Evolutionary conservation across 2,329 filamentous ascomycete genomes (phyloP).

Genomic region (Orbilia javanica): DNA sequence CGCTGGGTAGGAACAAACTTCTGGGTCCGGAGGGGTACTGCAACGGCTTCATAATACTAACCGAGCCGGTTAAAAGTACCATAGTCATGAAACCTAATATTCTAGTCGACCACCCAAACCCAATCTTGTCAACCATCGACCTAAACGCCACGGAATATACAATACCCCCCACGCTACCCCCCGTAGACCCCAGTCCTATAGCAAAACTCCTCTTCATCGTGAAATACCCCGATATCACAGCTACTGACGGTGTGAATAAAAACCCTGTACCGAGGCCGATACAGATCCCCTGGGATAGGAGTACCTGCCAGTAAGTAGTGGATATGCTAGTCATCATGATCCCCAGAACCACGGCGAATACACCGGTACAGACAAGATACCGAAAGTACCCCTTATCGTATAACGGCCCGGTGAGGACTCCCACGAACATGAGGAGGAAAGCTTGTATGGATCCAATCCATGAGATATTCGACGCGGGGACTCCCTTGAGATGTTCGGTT

Average conservation of each 20-base stretch:
- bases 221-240: conserved; percentile 67
- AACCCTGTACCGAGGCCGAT: conserved; percentile 69
- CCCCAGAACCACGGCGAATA: conserved; percentile 67
- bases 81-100: conserved; percentile 64
- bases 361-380: conserved; percentile 66
- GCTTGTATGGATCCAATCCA: conserved; percentile 69
- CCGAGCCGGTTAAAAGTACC: conserved; percentile 62
- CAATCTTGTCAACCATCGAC: conserved; percentile 62
- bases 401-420: conserved; percentile 67
- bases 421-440: conserved; percentile 67
- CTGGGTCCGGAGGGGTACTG: conserved; percentile 35
- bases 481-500: conserved; percentile 55
- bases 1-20: conserved; percentile 63
- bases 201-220: conserved; percentile 65
- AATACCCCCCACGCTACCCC: conserved; percentile 66
- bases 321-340: conserved; percentile 67
- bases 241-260: conserved; percentile 66
- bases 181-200: conserved; percentile 66
- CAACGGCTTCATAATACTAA: conserved; percentile 62
- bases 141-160: conserved; percentile 67
- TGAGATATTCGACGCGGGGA: conserved; percentile 64
- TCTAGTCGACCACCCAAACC: conserved; percentile 65
- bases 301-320: conserved; percentile 69
- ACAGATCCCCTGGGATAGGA: conserved; percentile 71
- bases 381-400: conserved; percentile 69